Evolutionary conservation across 768 basidiomycete species (phyloP).

Genomic region (Daedaleopsis nitida): DNA sequence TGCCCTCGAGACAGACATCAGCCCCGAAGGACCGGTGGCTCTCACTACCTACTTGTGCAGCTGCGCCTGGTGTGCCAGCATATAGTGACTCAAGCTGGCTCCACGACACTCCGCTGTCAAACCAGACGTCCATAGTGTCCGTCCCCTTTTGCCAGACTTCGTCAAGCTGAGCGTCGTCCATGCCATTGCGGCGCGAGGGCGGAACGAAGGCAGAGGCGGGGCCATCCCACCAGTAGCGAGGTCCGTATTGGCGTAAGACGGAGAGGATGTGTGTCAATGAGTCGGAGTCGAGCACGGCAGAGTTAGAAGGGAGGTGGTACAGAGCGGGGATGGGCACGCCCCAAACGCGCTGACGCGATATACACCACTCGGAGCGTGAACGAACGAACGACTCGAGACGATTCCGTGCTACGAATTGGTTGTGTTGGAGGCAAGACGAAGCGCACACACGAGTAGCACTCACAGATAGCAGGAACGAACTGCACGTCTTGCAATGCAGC

Average conservation of each 20-base stretch:
- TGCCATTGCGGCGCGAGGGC: conserved; percentile 45
- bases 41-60: conserved; percentile 17
- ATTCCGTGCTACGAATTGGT: conserved; percentile 62
- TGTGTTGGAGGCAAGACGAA: neutral
- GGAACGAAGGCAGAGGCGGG: conserved; percentile 82
- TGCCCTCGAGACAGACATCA: conserved; percentile 92
- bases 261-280: conserved; percentile 75
- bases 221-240: conserved; percentile 91
- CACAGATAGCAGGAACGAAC: conserved; percentile 80
- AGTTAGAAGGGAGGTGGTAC: conserved; percentile 61
- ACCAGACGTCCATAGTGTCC: conserved; percentile 99
- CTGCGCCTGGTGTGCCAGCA: conserved; percentile 24
- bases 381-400: conserved; percentile 87
- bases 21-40: conserved; percentile 49
- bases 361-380: conserved; percentile 97
- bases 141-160: conserved; percentile 74
- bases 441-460: conserved; percentile 21
- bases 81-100: conserved; percentile 60
- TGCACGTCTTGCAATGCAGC: conserved; percentile 65
- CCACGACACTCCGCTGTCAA: conserved; percentile 97
- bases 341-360: conserved; percentile 97
- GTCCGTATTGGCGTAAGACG: conserved; percentile 72
- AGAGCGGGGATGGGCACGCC: conserved; percentile 95
- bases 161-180: conserved; percentile 42
- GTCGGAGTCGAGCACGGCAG: conserved; percentile 61